Percentiles rank a stretch among this genome's conserved stretches.
Evolutionary conservation across 2,329 filamentous ascomycete species (phyloP).

Genomic region (Cladorrhinum sp.): DNA sequence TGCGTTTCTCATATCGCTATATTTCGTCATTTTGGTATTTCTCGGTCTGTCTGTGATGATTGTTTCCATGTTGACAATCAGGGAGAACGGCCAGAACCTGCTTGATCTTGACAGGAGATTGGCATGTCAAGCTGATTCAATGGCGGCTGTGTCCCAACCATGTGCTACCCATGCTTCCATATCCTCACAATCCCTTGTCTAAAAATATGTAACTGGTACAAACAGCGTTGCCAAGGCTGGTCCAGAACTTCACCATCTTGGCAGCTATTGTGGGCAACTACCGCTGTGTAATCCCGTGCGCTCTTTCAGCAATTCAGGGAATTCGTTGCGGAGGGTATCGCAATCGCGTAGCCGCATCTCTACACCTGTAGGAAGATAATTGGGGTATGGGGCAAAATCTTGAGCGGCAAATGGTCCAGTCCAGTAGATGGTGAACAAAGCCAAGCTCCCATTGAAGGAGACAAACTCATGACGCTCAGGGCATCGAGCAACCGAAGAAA

Average conservation of each 20-base stretch:
- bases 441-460: slow-evolving; percentile 3
- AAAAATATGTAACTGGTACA: slow-evolving; percentile 8
- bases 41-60: not conserved
- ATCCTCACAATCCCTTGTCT: slow-evolving; percentile 2
- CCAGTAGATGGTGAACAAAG: slow-evolving; percentile 10
- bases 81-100: not conserved
- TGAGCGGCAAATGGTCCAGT: not conserved
- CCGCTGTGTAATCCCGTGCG: not conserved
- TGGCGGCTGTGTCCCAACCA: slow-evolving; percentile 14
- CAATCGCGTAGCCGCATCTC: slow-evolving; percentile 10
- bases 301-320: slow-evolving; percentile 6
- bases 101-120: not conserved
- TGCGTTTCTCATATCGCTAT: not conserved
- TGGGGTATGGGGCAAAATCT: slow-evolving; percentile 9
- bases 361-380: slow-evolving; percentile 10
- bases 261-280: not conserved
- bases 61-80: not conserved
- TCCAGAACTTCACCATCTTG: not conserved
- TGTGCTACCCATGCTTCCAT: slow-evolving; percentile 15
- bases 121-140: slow-evolving; percentile 11
- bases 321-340: slow-evolving; percentile 6
- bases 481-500: slow-evolving; percentile 13
- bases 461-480: not conserved
- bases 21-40: slow-evolving; percentile 1
- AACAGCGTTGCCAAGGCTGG: not conserved